A percentile compares a stretch with the other conserved stretches of the same genome.
These are phyloP conservation scores for Epichloe bromicola DNA, from an alignment of 2,329 filamentous ascomycete genomes.

Conservation along the genomic window DNA sequence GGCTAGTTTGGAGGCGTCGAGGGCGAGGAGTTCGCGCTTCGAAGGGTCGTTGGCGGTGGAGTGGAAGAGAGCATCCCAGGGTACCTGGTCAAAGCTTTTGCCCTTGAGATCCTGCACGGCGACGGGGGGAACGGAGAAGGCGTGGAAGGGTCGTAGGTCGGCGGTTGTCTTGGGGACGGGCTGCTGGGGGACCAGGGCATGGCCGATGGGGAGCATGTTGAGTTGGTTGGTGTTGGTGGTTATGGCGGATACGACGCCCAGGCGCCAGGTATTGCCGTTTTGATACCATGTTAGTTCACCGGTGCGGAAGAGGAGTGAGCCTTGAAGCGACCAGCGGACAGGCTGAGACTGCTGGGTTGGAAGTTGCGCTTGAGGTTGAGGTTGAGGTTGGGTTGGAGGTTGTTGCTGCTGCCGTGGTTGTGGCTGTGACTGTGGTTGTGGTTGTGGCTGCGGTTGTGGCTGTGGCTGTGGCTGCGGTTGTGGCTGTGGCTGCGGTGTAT, in stretches of 20 bases:
- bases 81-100: slow-evolving; percentile 27
- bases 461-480: slow-evolving; percentile 4
- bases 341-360: slow-evolving; percentile 4
- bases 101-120: slow-evolving; percentile 25
- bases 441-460: slow-evolving; percentile 2
- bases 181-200: slow-evolving; percentile 24
- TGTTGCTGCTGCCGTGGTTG: slow-evolving; percentile 3
- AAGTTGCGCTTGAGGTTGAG: slow-evolving; percentile 11
- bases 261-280: slow-evolving; percentile 32
- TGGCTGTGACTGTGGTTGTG: slow-evolving; percentile 8
- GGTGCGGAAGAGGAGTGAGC: slow-evolving; percentile 28
- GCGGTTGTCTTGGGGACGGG: slow-evolving; percentile 25
- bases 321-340: slow-evolving; percentile 20
- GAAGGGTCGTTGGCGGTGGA: slow-evolving; percentile 19
- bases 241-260: slow-evolving; percentile 29
- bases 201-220: slow-evolving; percentile 28
- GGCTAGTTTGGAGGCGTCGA: slow-evolving; percentile 39
- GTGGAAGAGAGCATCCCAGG: slow-evolving; percentile 28
- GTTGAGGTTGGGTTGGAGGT: slow-evolving; percentile 7
- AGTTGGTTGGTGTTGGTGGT: slow-evolving; percentile 14
- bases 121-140: slow-evolving; percentile 36
- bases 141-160: slow-evolving; percentile 36
- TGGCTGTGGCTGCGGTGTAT: slow-evolving; percentile 2
- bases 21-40: slow-evolving; percentile 27
- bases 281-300: slow-evolving; percentile 40